Evolutionary conservation across 257 asterid genomes (phyloP).

Genomic region (Lantana camara): DNA sequence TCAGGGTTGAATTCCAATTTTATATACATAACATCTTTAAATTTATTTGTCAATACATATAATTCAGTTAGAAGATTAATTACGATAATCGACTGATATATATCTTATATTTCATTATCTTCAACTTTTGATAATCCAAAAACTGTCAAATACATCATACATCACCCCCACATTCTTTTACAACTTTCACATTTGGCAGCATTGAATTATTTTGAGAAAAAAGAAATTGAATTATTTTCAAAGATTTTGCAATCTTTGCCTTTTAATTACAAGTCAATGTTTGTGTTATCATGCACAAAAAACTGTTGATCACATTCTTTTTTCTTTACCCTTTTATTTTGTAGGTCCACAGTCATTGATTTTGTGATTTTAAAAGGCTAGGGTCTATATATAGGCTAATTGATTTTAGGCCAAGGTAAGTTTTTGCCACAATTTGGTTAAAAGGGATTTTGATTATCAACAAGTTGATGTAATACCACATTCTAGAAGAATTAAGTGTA

Average conservation of each 20-base stretch:
- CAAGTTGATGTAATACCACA: background rate
- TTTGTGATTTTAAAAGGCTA: constrained; percentile 12
- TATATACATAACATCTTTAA: too few relatives aligned
- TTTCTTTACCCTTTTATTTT: background rate
- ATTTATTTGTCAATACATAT: too few relatives aligned
- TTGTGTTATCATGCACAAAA: too few relatives aligned
- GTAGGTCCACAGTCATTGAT: constrained; percentile 19
- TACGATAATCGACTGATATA: too few relatives aligned
- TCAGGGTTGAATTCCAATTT: too few relatives aligned
- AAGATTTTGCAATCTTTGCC: constrained; percentile 7
- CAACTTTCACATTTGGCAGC: constrained; percentile 3
- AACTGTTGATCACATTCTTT: constrained; percentile 10
- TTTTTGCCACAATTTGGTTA: background rate
- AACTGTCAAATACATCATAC: too few relatives aligned
- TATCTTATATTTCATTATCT: too few relatives aligned
- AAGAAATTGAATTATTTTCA: background rate
- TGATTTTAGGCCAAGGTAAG: constrained; percentile 1
- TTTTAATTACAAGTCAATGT: too few relatives aligned
- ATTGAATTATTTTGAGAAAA: constrained; percentile 12
- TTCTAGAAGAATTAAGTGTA: too few relatives aligned
- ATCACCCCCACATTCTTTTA: background rate
- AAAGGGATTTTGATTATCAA: background rate
- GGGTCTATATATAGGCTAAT: background rate
- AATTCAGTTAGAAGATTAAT: too few relatives aligned
- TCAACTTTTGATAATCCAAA: background rate